Evolutionary conservation across 2,329 filamentous ascomycete species (phyloP), one percentile per base, ranked within the genome.

Genomic region (Aspergillus ruber): DNA sequence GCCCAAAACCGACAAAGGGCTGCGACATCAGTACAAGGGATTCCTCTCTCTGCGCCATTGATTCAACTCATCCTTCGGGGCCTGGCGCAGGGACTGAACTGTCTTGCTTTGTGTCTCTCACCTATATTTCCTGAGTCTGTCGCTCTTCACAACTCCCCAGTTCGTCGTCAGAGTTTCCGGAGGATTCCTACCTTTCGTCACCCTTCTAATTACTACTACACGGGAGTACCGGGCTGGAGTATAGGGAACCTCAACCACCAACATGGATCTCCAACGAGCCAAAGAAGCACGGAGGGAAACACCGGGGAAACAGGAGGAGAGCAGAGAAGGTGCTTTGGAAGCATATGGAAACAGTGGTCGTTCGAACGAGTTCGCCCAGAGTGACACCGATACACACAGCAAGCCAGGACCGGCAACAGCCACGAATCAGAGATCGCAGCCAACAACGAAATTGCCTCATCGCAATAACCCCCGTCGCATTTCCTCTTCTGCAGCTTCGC

Each of bases 201-300:
- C 10, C 4, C 17, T 39, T 17, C 36, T 21, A 9, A 39, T 7
- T 39, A 17, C 35, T 38, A 18, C 36, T 39, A 18, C 10, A 29
- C 25, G 25, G 9, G 9, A 29, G 4, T 29, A 29, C 25, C 25
- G 3, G 25, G 25, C 25, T 29, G 25, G 10, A 29, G 25, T 29
- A 12, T 29, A 29, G 25, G 25, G 25, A 29, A 29, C 10, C 25
- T 29, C 25, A 10, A 4, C 9, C 25, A 29, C 25, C 25, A 29
- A 29, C 3, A 71, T 71, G 69, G 65, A 70, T 56, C 62, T 70
- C 47, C 68, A 69, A 52, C 67, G 66, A 44, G 64, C 68, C 25
- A 70, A 70, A 54, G 66, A 70, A 55, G 62, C 68, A 45, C 63
- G 60, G 44, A 55, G 59, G 44, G 56, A 61, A 48, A 51, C 61